phyloP scores from a whole-genome alignment of 1,284 basidiomycete species.

The Phenoliferia sp. region DNA sequence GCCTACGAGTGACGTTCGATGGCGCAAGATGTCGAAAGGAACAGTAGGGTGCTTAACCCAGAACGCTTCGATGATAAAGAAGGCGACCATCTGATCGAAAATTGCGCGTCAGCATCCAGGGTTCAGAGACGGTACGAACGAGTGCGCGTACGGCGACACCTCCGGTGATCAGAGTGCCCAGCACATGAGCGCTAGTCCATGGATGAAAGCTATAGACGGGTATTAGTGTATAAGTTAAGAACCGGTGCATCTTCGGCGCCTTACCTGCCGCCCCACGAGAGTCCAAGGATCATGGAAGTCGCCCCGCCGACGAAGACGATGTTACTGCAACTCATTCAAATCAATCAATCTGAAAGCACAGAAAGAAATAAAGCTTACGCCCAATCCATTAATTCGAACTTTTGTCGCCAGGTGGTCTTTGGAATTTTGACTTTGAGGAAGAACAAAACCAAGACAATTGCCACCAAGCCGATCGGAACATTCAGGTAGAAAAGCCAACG shows the following conservation, averaged over 20 bases:
- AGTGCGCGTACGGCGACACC: slow-evolving; percentile 41
- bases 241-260: too few relatives aligned
- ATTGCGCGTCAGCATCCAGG: too few relatives aligned
- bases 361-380: slow-evolving; percentile 19
- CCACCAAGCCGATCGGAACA: slow-evolving; percentile 37
- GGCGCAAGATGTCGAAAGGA: slow-evolving; percentile 37
- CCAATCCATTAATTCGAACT: slow-evolving; percentile 43
- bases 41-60: slow-evolving; percentile 38
- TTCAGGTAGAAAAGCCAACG: slow-evolving; percentile 48
- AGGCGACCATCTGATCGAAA: slow-evolving; percentile 38
- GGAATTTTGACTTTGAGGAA: slow-evolving; percentile 41
- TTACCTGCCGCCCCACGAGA: slow-evolving; percentile 45
- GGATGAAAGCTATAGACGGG: neutral
- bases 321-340: slow-evolving; percentile 10
- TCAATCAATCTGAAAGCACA: neutral
- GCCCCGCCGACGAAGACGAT: slow-evolving; percentile 24
- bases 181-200: neutral
- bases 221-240: too few relatives aligned
- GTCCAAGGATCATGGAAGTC: slow-evolving; percentile 35
- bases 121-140: too few relatives aligned
- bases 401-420: slow-evolving; percentile 38
- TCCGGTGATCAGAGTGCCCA: slow-evolving; percentile 27
- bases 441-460: slow-evolving; percentile 26
- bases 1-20: slow-evolving; percentile 38
- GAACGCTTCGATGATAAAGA: slow-evolving; percentile 32